phyloP scores from a whole-genome alignment of 2,329 filamentous ascomycete species.

The Arthrobotrys sinensis region DNA sequence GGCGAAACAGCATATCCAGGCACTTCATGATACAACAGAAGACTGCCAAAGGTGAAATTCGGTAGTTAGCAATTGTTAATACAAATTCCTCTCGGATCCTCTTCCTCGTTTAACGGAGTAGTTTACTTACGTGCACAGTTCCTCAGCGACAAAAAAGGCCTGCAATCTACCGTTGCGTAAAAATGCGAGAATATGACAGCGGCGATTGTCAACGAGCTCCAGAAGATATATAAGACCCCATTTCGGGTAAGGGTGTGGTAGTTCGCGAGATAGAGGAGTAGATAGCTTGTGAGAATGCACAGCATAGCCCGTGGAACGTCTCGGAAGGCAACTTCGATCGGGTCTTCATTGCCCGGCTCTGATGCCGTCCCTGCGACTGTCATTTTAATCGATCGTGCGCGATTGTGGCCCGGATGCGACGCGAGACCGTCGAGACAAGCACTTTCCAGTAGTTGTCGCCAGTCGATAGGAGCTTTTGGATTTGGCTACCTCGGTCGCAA shows the following conservation, averaged over 20 bases:
- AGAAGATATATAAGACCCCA: slow-evolving; percentile 14
- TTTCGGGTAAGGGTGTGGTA: slow-evolving; percentile 50
- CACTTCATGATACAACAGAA: slow-evolving; percentile 53
- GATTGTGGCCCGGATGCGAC: slow-evolving; percentile 1
- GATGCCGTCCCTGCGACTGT: slow-evolving; percentile 54
- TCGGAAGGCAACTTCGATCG: slow-evolving; percentile 50
- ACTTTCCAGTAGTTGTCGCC: not conserved
- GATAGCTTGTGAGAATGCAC: slow-evolving; percentile 39
- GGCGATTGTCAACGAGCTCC: slow-evolving; percentile 32
- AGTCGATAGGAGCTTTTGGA: not conserved
- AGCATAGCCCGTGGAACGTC: slow-evolving; percentile 49
- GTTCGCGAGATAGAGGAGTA: slow-evolving; percentile 47
- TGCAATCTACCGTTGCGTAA: slow-evolving; percentile 57
- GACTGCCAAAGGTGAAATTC: slow-evolving; percentile 8
- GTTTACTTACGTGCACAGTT: slow-evolving; percentile 50
- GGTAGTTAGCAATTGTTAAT: not conserved
- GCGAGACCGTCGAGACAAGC: not conserved
- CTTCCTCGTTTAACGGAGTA: not conserved
- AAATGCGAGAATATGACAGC: slow-evolving; percentile 50
- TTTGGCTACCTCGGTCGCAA: slow-evolving; percentile 20
- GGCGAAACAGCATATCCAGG: slow-evolving; percentile 50
- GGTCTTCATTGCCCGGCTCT: slow-evolving; percentile 44
- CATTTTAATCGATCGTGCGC: slow-evolving; percentile 27
- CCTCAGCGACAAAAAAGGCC: slow-evolving; percentile 44
- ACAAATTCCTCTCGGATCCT: not conserved